Percentiles rank a stretch among this genome's conserved stretches.
Conservation (phyloP, 495 filamentous ascomycete genomes). For the Penicillium samsonianum region DNA sequence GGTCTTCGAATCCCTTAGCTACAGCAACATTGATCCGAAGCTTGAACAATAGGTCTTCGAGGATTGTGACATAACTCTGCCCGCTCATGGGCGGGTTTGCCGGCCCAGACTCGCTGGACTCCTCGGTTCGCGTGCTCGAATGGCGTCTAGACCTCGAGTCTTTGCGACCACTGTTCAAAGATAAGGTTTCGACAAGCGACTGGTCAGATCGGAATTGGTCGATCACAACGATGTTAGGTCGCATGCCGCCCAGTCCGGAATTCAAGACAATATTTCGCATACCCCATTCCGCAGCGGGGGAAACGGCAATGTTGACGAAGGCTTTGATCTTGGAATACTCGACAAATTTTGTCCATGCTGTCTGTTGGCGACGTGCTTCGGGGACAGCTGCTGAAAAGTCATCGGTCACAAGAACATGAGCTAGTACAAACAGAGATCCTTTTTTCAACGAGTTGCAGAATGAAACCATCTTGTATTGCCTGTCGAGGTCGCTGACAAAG, state of each 20-base stretch:
- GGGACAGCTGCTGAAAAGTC: constrained; percentile 77
- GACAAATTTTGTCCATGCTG: constrained; percentile 81
- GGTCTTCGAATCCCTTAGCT: constrained; percentile 75
- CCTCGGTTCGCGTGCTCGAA: constrained; percentile 17
- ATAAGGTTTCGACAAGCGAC: constrained; percentile 51
- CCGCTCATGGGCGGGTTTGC: constrained; percentile 63
- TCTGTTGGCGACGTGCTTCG: constrained; percentile 79
- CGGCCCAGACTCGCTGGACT: constrained; percentile 46
- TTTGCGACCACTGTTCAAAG: constrained; percentile 22
- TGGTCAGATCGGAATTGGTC: constrained; percentile 64
- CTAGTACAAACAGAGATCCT: constrained; percentile 79
- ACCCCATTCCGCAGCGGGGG: constrained; percentile 83
- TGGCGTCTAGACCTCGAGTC: constrained; percentile 31
- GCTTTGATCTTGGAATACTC: constrained; percentile 87
- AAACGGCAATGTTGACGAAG: constrained; percentile 82
- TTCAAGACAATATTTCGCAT: constrained; percentile 79
- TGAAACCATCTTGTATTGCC: constrained; percentile 77
- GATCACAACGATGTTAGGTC: constrained; percentile 83
- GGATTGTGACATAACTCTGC: constrained; percentile 74
- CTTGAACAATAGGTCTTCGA: constrained; percentile 77
- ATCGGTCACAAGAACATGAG: constrained; percentile 82
- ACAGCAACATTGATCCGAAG: constrained; percentile 84
- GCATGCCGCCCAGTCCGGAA: constrained; percentile 84
- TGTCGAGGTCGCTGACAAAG: constrained; percentile 77
- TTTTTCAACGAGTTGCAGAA: constrained; percentile 94